Evolutionary conservation across 768 basidiomycete genomes (phyloP).

Genomic region (Porpolomopsis calyptriformis): DNA sequence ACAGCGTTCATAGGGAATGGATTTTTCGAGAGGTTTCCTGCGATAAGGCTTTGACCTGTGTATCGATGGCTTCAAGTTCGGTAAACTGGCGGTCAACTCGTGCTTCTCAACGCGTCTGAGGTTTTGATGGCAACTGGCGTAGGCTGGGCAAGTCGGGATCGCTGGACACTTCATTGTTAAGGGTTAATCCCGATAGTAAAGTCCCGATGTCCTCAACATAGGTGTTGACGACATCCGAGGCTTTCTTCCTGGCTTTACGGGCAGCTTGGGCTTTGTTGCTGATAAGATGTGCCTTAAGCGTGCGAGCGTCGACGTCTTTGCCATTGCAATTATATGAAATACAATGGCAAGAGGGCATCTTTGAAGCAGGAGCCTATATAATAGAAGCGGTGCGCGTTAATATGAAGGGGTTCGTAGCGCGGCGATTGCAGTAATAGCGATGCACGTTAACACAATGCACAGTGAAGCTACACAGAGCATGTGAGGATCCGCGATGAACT

Average conservation of each 20-base stretch:
- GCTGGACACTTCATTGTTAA: background rate
- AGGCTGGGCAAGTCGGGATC: too few relatives aligned
- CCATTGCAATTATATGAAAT: background rate
- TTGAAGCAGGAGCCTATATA: background rate
- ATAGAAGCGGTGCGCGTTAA: background rate
- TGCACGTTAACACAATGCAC: too few relatives aligned
- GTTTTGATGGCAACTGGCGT: background rate
- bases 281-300: background rate
- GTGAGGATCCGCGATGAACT: too few relatives aligned
- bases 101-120: background rate
- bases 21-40: background rate
- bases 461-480: too few relatives aligned
- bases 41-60: background rate
- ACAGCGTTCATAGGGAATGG: background rate
- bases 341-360: background rate
- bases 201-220: background rate
- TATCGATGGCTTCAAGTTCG: background rate
- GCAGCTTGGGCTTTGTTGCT: background rate
- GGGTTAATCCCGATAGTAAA: background rate
- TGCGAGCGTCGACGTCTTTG: background rate
- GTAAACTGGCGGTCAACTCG: background rate
- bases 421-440: too few relatives aligned
- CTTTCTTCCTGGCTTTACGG: background rate
- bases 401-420: too few relatives aligned
- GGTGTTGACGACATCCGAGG: background rate